Base-by-base conservation (phyloP, 1,284 basidiomycete genomes). In the Stereum hirsutum region DNA sequence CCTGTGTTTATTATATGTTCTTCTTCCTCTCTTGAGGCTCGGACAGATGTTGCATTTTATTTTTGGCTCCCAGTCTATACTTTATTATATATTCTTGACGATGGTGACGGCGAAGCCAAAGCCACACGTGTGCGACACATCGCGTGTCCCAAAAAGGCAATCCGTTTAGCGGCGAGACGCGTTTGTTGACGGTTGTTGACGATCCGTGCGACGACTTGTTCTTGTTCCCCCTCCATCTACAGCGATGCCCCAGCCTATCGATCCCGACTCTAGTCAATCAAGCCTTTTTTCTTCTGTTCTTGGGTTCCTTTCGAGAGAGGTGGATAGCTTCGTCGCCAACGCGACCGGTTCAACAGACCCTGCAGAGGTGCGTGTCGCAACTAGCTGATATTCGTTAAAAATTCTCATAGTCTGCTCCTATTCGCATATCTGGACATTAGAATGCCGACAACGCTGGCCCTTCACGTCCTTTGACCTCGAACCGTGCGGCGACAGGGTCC, bases 261-360 rank as follows among this genome's bases (percentile, higher is more conserved):
- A n/a, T n/a, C n/a, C n/a, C n/a, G n/a, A n/a, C n/a, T n/a, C n/a
- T n/a, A n/a, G n/a, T n/a, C 31, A 40, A 33, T 51, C 57, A 12
- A 73, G 81, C 43, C 53, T 86, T 10, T 54, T 87, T 32, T 75
- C 79, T 5, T 75, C 74, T 48, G 78, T 86, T 6, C 68, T 86
- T 52, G 71, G 61, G 55, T 83, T 78, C 55, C 73, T 87, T 4
- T 74, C 82, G n/a, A 66, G 74, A 36, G 83, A 87, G 57, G 54
- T 87, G 24, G 76, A 76, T 39, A 78, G 78, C 12, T 87, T 87
- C 57, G 69, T 86, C 15, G 61, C 70, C 30, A 78, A 67, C 52
- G 84, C 83, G 41, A 75, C 77, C 4, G 79, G 80, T 2, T 62
- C 63, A 14, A 50, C 56, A n/a, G n/a, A n/a, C 6, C 50, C 60